phyloP scores from a whole-genome alignment of 768 basidiomycete species.

The Pulveroboletus ravenelii region DNA sequence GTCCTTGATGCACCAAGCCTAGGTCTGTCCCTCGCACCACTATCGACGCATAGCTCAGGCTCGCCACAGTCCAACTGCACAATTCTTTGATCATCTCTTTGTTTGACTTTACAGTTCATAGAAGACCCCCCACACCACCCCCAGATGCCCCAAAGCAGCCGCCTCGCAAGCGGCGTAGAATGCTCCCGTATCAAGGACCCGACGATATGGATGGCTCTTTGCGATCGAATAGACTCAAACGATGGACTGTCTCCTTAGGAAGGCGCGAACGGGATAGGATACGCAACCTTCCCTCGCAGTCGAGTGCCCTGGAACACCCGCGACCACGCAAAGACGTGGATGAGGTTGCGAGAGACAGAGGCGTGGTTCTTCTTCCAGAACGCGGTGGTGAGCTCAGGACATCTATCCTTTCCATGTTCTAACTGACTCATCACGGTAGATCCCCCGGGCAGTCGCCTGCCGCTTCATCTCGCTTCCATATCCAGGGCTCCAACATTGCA shows the following conservation, averaged over 20 bases:
- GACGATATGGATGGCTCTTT: conserved; percentile 52
- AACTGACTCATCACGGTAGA: conserved; percentile 35
- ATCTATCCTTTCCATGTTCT: background rate
- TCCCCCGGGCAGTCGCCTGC: conserved; percentile 64
- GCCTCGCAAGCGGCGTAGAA: conserved; percentile 63
- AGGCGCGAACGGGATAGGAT: conserved; percentile 73
- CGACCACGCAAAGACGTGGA: conserved; percentile 50
- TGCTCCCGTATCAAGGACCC: conserved; percentile 68
- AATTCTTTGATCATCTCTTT: conserved; percentile 81
- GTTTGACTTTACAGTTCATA: conserved; percentile 72
- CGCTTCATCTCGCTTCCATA: conserved; percentile 68
- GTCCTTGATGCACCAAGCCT: conserved; percentile 57
- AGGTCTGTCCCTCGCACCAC: conserved; percentile 24
- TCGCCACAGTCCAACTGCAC: conserved; percentile 64
- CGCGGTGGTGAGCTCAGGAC: conserved; percentile 47
- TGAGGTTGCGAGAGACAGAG: conserved; percentile 68
- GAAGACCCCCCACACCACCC: conserved; percentile 62
- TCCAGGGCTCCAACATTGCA: conserved; percentile 70
- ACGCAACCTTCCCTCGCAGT: conserved; percentile 44
- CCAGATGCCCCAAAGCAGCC: conserved; percentile 57
- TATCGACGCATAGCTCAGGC: conserved; percentile 5
- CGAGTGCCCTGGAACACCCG: conserved; percentile 39
- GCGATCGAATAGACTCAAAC: conserved; percentile 61
- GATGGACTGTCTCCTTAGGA: conserved; percentile 69
- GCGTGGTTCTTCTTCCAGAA: conserved; percentile 59